Evolutionary conservation across 2,329 filamentous ascomycete species (phyloP), one percentile per base, ranked within the genome.

Genomic region (Diaporthe citriasiana): DNA sequence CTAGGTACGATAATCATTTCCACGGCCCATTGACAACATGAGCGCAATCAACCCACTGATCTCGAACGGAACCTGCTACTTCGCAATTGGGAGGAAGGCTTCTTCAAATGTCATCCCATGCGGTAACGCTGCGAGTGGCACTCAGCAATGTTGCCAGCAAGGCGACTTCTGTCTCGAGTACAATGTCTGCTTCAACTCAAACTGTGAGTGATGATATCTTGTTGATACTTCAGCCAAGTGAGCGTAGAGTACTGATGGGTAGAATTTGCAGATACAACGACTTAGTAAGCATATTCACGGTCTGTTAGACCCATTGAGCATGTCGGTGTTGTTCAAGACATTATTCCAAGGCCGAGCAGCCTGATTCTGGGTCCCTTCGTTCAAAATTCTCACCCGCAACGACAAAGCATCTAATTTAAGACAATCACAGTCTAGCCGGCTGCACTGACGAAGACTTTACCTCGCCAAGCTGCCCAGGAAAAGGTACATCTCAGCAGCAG

Each of bases 111-210:
- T 71, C 8, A 71, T 71, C 53, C 69, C 69, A 30, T 71, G 69
- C 22, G 69, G 69, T 1, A 71, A 71, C 4, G 13, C 56, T 4
- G 69, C 69, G 22, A 42, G 10, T 19, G 56, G 69, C 30, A 7
- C 45, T 19, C 57, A 71, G 45, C 56, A 71, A 25, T 71, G 69
- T 71, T 71, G 69, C 12, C 55, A 71, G 56, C 45, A 71, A 42
- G 69, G 69, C 12, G 69, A 71, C 30, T 71, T 30, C 33, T 71
- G 69, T 35, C 13, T 71, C 3, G 69, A 71, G 12, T 63, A 42
- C 25, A 71, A 53, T 25, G 57, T 71, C 45, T 71, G 69, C 56
- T 71, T 51, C 9, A 71, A 71, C 4, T 42, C 55, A 33, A 63
- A 71, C 12, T 57, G 69, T 71, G 17, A 71, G 69, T 42, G 45